Evolutionary conservation across 805 yeast genomes (phyloP), one percentile per base, ranked within the genome.

Genomic region (Nakazawaea pomicola): DNA sequence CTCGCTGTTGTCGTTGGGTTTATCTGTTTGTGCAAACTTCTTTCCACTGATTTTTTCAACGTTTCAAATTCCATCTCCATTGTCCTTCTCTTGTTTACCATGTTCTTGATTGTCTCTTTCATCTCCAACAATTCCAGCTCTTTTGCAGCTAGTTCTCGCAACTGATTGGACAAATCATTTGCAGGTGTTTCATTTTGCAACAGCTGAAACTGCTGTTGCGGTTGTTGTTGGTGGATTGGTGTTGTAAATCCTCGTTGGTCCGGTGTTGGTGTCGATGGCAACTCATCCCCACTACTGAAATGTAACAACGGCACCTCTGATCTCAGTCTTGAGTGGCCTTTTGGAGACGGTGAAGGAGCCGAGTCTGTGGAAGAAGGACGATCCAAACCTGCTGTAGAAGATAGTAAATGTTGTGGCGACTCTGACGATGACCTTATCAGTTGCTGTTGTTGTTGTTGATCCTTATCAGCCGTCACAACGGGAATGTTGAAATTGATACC

Each of bases 101-200:
- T 44, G 17, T 64, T 69, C 32, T 69, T 70, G 19, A 80, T 68
- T 35, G 66, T 62, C 48, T 76, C 80, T 47, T 78, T 80, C 32
- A 81, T 58, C 49, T 83, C 89, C 37, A 83, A 70, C 21, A 83
- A 64, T 19, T 72, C 74, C 74, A 80, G 74, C 54, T 83, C 93
- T 52, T 80, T 83, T 30, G 76, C 62, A 0, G 91, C 91, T 33
- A 83, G 60, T 7, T 70, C 61, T 46, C 86, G 68, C 36, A 83
- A 58, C 36, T 79, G 73, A 4, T 71, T 75, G 43, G 76, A 77
- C 5, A 80, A 62, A 30, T 69, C 77, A 14, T 47, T 54, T 15
- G 48, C 49, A 3, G 11, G 29, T 33, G 36, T 23, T 12, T 17
- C 17, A 11, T 18, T 15, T 19, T 32, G 34, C 11, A 32, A 25